phyloP scores from a whole-genome alignment of 192 early-diverging fungal genomes.

The Backusella parvicylindrica region DNA sequence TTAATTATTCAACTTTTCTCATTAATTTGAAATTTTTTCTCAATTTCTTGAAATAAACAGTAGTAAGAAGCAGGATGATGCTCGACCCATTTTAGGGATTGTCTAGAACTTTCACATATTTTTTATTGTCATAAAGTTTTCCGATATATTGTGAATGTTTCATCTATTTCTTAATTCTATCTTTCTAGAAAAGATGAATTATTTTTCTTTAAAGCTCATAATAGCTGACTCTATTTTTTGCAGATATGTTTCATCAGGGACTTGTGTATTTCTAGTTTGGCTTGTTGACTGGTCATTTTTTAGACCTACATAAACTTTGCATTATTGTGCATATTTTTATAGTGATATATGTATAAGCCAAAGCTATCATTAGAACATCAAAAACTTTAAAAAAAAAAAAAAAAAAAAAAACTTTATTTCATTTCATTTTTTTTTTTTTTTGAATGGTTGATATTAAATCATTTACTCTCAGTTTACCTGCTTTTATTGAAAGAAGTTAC shows the following conservation, averaged over 20 bases:
- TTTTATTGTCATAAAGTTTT: background rate
- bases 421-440: background rate
- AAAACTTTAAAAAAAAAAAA: background rate
- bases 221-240: background rate
- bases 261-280: background rate
- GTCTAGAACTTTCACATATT: background rate
- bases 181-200: background rate
- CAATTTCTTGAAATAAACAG: too few relatives aligned
- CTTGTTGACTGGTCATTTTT: background rate
- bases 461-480: background rate
- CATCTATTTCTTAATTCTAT: background rate
- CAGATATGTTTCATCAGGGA: background rate
- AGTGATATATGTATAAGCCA: background rate
- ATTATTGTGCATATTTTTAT: background rate
- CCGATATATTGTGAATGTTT: background rate
- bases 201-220: background rate
- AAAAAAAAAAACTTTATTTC: background rate
- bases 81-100: background rate
- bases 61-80: background rate
- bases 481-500: background rate
- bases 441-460: background rate
- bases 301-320: background rate
- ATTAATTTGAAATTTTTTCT: too few relatives aligned
- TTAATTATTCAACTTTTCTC: too few relatives aligned
- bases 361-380: background rate